These are phyloP conservation scores for Solanum gracilifrons DNA, from an alignment of 257 asterid genomes.

Conservation along the genomic window DNA sequence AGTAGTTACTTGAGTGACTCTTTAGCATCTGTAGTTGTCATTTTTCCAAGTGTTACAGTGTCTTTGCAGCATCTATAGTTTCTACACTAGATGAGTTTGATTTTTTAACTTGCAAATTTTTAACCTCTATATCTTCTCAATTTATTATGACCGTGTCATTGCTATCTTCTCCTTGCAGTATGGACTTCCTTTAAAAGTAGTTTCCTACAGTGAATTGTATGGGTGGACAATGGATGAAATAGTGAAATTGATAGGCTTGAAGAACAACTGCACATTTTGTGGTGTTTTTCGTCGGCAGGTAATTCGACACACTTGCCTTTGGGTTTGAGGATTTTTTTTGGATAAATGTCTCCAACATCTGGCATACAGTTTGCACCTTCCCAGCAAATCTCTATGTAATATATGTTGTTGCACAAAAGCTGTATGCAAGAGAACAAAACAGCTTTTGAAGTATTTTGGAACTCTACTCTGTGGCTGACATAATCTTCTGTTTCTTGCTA, in stretches of 20 bases:
- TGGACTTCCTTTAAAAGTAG: constrained; percentile 91
- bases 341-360: background rate
- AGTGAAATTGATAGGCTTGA: constrained; percentile 88
- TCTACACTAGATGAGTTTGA: background rate
- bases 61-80: background rate
- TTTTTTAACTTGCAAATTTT: background rate
- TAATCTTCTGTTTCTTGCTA: background rate
- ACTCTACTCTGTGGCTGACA: background rate
- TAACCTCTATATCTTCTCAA: background rate
- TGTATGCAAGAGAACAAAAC: background rate
- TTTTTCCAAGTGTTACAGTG: background rate
- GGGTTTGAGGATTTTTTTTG: background rate
- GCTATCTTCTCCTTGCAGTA: constrained; percentile 36
- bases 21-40: background rate
- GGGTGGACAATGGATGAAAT: constrained; percentile 99
- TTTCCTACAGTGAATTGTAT: constrained; percentile 82
- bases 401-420: background rate
- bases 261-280: constrained; percentile 97
- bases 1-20: background rate
- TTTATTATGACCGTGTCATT: background rate
- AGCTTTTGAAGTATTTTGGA: background rate
- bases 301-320: background rate
- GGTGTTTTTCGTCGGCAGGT: constrained; percentile 99
- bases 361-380: background rate
- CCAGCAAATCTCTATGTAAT: background rate